Evolutionary conservation across 805 yeast species (phyloP), one percentile per base, ranked within the genome.

Genomic region (Kregervanrija fluxuum): DNA sequence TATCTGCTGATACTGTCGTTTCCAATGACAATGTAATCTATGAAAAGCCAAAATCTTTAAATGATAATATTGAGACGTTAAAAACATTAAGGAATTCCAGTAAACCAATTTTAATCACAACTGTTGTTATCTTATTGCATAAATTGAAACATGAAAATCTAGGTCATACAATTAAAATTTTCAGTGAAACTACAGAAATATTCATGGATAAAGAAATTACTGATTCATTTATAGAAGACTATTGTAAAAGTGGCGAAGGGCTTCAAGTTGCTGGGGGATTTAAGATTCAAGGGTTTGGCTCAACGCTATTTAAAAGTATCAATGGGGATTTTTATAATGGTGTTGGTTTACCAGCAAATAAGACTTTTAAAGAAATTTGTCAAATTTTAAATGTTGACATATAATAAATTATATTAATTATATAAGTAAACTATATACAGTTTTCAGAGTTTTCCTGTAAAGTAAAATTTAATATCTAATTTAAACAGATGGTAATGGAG

Each of bases 251-350:
- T 2, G 82, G 74, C 16, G 97, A 91, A 59, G 98, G 93, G 1
- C 45, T 70, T 8, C 73, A 74, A 40, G 97, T 86, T 1, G 96
- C 98, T 2, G 99, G 97, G 5, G 99, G 99, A 1, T 90, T 86
- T 66, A 80, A 80, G 54, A 80, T 84, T 47, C 98, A 91, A 63
- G 85, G 82, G 0, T 59, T 61, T 9, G 93, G 95, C 2, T 79
- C 84, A 1, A 56, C 81, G 33, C 64, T 91, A 50, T 77, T 93
- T 51, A 62, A 69, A 15, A 63, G 65, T 12, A 73, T 89, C 11
- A 70, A 71, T 1, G 99, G 99, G 0, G 98, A 91, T 59, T 86
- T 76, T 57, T 79, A 73, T 62, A 91, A 88, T 59, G 85, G 87
- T 11, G 91, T 91, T 3, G 99, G 99, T 0, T 66, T 91, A 45